Percentiles rank a stretch among this genome's conserved stretches.
phyloP scores from a whole-genome alignment of 2,329 filamentous ascomycete genomes.

The Didymella lethalis region DNA sequence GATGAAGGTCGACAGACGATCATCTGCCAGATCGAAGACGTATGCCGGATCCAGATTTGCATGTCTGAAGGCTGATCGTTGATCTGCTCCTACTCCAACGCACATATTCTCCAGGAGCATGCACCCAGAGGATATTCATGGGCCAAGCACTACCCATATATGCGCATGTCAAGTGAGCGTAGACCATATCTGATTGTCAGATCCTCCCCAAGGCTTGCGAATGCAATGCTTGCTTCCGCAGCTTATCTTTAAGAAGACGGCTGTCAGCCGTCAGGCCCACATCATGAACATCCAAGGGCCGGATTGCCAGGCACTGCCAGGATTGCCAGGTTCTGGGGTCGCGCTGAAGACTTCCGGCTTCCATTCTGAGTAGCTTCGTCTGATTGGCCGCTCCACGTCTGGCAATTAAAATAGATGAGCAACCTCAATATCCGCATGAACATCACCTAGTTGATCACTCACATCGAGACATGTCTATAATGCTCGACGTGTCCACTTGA shows the following conservation, averaged over 20 bases:
- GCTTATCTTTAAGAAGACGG: neutral
- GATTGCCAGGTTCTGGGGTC: slow-evolving; percentile 6
- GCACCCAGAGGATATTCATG: neutral
- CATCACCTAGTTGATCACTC: slow-evolving; percentile 30
- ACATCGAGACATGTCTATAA: slow-evolving; percentile 38
- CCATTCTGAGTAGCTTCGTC: neutral
- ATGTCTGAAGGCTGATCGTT: neutral
- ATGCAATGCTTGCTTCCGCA: neutral
- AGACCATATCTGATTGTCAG: neutral
- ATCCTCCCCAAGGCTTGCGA: neutral
- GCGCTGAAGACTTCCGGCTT: slow-evolving; percentile 9
- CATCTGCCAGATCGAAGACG: neutral
- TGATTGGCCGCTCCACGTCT: slow-evolving; percentile 38
- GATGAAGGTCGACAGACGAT: slow-evolving; percentile 24
- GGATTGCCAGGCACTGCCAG: slow-evolving; percentile 1
- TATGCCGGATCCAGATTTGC: neutral
- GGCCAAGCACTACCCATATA: neutral
- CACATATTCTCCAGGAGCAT: neutral
- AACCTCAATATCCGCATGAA: slow-evolving; percentile 42
- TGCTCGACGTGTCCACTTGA: slow-evolving; percentile 47
- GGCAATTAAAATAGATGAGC: slow-evolving; percentile 49
- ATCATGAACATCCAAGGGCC: neutral
- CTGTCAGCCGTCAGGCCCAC: neutral
- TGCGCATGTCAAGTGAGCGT: neutral
- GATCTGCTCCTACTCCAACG: neutral